Base-by-base conservation (phyloP, 352 stramenopile genomes). In the Phytophthora hybrid region DNA sequence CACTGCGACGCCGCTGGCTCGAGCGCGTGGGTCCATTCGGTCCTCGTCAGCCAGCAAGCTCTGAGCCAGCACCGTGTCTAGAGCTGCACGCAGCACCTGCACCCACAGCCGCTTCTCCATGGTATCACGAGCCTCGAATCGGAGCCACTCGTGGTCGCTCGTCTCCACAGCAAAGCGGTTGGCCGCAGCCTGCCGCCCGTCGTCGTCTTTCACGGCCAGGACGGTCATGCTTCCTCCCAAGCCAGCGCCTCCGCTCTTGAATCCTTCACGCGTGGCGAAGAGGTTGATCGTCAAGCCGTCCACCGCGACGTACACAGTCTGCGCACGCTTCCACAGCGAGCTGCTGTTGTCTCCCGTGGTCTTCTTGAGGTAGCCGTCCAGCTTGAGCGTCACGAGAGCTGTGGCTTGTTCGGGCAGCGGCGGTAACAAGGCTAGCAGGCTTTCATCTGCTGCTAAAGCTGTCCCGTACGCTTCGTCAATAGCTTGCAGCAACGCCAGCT, bases 221-320 rank as follows among this genome's bases (percentile, higher is more conserved):
- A 83, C 61, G 1, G 79, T 82, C 39, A 85, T 72, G 5, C 73
- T 65, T 13, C 63, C 64, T 31, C 71, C 47, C 26, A 69, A 59
- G 0, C 63, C 70, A 23, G 60, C 74, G 0, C 60, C 66, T 39
- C 80, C 80, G 19, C 76, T 70, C 34, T 92, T 91, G 41, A 87
- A 93, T 0, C 79, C 80, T 34, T 95, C 88, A 4, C 85, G 77
- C 1, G 83, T 84, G 1, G 82, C 83, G 62, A 87, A 90, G 21
- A 93, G 87, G 1, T 74, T 69, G 11, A 93, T 55, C 13, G 60
- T 72, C 11, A 93, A 76, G 0, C 61, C 78, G n/a, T 84, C 76
- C 16, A 88, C 63, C 3, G 72, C 78, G 3, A 91, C 79, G 51
- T 92, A 86, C 6, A 91, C 74, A 0, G 26, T 74, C 64, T 89